These are phyloP conservation scores for Scheffersomyces cryptocercus DNA, from an alignment of 1,139 yeast genomes.

Conservation along the genomic window DNA sequence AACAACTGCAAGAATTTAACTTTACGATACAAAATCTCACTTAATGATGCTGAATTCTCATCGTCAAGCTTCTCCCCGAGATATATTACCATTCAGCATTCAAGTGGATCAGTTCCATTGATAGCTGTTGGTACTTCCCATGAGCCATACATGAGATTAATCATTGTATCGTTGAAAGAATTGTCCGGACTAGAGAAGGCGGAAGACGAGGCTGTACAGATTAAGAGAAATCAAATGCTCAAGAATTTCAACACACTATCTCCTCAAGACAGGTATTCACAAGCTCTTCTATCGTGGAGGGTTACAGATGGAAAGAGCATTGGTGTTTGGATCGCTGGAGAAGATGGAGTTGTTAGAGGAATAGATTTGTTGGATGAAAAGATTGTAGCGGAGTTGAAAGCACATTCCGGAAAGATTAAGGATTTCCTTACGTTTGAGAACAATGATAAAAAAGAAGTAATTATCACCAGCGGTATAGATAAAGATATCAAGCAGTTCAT, in stretches of 20 bases:
- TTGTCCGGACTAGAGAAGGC: conserved; percentile 7
- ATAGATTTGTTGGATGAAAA: conserved; percentile 40
- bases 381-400: conserved; percentile 25
- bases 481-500: conserved; percentile 22
- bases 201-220: conserved; percentile 6
- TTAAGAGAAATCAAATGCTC: conserved; percentile 47
- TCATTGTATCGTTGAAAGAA: conserved; percentile 48
- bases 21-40: conserved; percentile 51
- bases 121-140: conserved; percentile 71
- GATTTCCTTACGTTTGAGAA: conserved; percentile 14
- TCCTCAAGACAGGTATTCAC: conserved; percentile 73
- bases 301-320: conserved; percentile 21
- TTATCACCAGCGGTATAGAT: conserved; percentile 53
- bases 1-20: conserved; percentile 11
- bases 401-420: conserved; percentile 52
- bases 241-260: conserved; percentile 60
- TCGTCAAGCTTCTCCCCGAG: conserved; percentile 66
- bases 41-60: conserved; percentile 77
- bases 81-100: conserved; percentile 33
- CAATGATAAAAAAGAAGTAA: conserved; percentile 26
- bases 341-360: conserved; percentile 67
- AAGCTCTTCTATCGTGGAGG: conserved; percentile 49
- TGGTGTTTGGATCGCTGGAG: conserved; percentile 72
- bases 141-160: conserved; percentile 70
- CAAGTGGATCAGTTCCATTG: conserved; percentile 21